These are phyloP conservation scores for Bretschneidera sinensis DNA, from an alignment of 345 rosid species.

Conservation along the genomic window DNA sequence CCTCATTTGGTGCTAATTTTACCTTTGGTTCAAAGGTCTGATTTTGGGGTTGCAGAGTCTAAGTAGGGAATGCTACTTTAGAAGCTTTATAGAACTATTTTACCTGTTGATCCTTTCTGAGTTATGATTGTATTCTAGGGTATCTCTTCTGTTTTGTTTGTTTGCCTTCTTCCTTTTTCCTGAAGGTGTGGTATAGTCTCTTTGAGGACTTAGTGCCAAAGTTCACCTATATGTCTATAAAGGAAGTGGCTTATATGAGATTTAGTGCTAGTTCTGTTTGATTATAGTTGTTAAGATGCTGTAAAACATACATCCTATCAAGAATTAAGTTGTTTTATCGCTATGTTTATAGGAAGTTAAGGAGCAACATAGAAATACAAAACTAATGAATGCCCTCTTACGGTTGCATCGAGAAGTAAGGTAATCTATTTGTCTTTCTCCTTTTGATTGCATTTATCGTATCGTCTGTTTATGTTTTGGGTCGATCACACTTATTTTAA, in stretches of 20 bases:
- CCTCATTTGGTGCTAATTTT: not conserved
- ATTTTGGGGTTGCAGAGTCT: no score
- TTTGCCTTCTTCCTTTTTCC: not conserved
- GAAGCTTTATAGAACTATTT: not conserved
- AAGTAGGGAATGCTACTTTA: no score
- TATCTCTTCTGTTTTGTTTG: not conserved
- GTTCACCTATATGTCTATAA: no score
- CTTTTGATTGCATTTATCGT: slow-evolving; percentile 2
- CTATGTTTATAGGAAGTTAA: slow-evolving; percentile 59
- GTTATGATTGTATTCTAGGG: no score
- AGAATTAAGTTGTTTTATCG: slow-evolving; percentile 15
- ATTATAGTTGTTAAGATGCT: no score
- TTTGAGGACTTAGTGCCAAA: not conserved
- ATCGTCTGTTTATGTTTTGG: slow-evolving; percentile 11
- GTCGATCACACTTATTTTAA: slow-evolving; percentile 10
- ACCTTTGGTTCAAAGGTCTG: not conserved
- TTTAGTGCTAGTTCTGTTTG: no score
- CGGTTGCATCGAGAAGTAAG: slow-evolving; percentile 91
- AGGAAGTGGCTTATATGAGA: not conserved
- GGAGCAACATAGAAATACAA: slow-evolving; percentile 91
- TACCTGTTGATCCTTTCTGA: no score
- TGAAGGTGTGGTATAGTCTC: not conserved
- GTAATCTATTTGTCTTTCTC: slow-evolving; percentile 33
- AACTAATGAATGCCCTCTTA: slow-evolving; percentile 79
- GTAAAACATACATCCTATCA: not conserved